A percentile compares a stretch with the other conserved stretches of the same genome.
phyloP scores from a whole-genome alignment of 495 filamentous ascomycete genomes.

The Lentithecium fluviatile region DNA sequence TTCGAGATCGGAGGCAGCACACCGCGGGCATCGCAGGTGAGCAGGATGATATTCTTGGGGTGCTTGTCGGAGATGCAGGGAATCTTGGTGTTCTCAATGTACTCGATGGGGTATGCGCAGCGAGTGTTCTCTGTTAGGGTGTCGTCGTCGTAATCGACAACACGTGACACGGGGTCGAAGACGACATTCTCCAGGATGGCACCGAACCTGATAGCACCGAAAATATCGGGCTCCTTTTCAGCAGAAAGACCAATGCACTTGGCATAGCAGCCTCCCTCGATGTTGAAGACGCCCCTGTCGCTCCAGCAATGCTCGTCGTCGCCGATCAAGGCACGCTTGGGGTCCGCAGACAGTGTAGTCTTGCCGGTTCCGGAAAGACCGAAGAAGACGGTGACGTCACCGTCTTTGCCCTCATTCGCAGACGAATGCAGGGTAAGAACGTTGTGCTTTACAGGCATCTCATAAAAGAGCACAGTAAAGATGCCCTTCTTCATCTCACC shows the following conservation, averaged over 20 bases:
- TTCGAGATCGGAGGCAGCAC: slow-evolving; percentile 98
- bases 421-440: slow-evolving; percentile 96
- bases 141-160: slow-evolving; percentile 90
- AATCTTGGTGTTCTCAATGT: slow-evolving; percentile 97
- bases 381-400: slow-evolving; percentile 98
- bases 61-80: slow-evolving; percentile 84
- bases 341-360: slow-evolving; percentile 95
- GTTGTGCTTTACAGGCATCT: slow-evolving; percentile 99
- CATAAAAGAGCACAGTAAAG: slow-evolving; percentile 99
- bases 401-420: slow-evolving; percentile 82
- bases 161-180: slow-evolving; percentile 84
- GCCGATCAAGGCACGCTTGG: slow-evolving; percentile 92
- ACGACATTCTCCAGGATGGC: slow-evolving; percentile 98
- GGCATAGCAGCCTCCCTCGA: slow-evolving; percentile 98
- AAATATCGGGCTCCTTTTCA: slow-evolving; percentile 98
- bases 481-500: slow-evolving; percentile 99
- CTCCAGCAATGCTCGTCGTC: slow-evolving; percentile 99
- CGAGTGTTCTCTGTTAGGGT: slow-evolving; percentile 98
- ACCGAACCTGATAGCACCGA: slow-evolving; percentile 91
- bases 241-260: slow-evolving; percentile 97
- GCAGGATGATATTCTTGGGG: slow-evolving; percentile 94
- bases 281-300: slow-evolving; percentile 96
- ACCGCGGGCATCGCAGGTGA: slow-evolving; percentile 96
- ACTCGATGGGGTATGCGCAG: slow-evolving; percentile 98
- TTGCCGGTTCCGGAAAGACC: slow-evolving; percentile 98